Conservation (phyloP, 257 asterid species). For the Verbena officinalis region DNA sequence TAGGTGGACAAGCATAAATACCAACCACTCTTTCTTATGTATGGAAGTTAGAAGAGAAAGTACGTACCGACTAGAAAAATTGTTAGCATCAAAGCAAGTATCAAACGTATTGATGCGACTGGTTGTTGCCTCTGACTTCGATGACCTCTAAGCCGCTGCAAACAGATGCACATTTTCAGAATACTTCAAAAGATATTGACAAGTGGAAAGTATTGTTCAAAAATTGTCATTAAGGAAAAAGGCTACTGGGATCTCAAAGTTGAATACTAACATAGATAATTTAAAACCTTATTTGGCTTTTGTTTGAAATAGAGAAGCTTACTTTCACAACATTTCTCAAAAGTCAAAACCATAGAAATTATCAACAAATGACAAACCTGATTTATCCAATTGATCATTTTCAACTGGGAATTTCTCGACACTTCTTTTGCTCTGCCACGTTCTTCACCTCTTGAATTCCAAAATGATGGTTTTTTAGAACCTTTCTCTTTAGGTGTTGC, state of each 20-base stretch:
- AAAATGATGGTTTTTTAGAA: slow-evolving; percentile 42
- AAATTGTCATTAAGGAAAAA: not conserved
- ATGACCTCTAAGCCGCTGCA: slow-evolving; percentile 56
- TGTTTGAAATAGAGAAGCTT: not conserved
- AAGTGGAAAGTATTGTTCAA: not conserved
- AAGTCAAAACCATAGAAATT: not conserved
- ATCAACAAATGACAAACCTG: slow-evolving; percentile 45
- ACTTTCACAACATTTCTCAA: slow-evolving; percentile 1
- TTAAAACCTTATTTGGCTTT: not conserved
- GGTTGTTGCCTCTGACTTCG: slow-evolving; percentile 60
- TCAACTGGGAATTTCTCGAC: slow-evolving; percentile 32
- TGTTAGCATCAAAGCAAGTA: slow-evolving; percentile 62
- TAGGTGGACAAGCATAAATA: not conserved
- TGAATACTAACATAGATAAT: too few relatives aligned
- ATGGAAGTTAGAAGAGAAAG: slow-evolving; percentile 8
- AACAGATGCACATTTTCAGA: slow-evolving; percentile 22
- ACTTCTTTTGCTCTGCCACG: slow-evolving; percentile 42
- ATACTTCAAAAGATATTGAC: not conserved
- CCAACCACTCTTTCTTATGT: slow-evolving; percentile 4
- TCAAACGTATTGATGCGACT: slow-evolving; percentile 48
- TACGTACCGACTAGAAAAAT: slow-evolving; percentile 72
- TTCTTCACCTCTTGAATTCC: slow-evolving; percentile 43
- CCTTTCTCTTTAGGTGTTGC: slow-evolving; percentile 63
- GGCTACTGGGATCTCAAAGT: not conserved
- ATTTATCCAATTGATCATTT: slow-evolving; percentile 52